Conservation (phyloP, 805 yeast genomes). For the Suhomyces sp. region DNA sequence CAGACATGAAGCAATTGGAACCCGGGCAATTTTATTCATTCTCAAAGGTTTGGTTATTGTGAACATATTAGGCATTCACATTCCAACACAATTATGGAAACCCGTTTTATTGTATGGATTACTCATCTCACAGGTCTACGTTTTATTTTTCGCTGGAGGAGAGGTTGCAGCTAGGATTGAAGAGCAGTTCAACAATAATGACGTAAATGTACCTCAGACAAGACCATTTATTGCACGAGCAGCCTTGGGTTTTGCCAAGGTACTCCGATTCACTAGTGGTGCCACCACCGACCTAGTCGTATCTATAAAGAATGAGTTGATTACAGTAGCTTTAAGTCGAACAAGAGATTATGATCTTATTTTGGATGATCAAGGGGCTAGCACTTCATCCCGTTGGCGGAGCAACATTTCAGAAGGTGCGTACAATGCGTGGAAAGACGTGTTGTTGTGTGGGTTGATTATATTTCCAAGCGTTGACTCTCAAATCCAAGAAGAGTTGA, state of each 20-base stretch:
- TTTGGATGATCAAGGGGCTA: conserved; percentile 2
- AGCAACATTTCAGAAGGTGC: conserved; percentile 8
- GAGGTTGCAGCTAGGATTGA: conserved; percentile 11
- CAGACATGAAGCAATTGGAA: background rate
- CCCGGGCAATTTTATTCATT: background rate
- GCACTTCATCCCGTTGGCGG: conserved; percentile 4
- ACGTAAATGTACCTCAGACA: background rate
- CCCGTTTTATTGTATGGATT: background rate
- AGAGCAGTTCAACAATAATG: conserved; percentile 2
- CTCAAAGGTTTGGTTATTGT: conserved; percentile 1
- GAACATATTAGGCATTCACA: background rate
- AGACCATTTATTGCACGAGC: background rate
- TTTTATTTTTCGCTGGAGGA: conserved; percentile 11
- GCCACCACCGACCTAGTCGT: background rate
- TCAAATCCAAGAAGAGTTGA: conserved; percentile 11
- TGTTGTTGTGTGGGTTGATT: conserved; percentile 14
- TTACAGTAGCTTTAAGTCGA: conserved; percentile 15
- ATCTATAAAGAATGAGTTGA: conserved; percentile 10
- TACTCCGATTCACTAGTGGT: background rate
- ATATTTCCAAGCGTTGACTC: conserved; percentile 15
- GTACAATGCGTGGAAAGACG: conserved; percentile 19
- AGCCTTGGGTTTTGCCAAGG: background rate
- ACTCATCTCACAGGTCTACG: conserved; percentile 3
- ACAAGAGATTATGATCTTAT: conserved; percentile 23
- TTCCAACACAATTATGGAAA: background rate